Evolutionary conservation across 2,329 filamentous ascomycete species (phyloP).

Genomic region (Hypoxylon rubiginosum): DNA sequence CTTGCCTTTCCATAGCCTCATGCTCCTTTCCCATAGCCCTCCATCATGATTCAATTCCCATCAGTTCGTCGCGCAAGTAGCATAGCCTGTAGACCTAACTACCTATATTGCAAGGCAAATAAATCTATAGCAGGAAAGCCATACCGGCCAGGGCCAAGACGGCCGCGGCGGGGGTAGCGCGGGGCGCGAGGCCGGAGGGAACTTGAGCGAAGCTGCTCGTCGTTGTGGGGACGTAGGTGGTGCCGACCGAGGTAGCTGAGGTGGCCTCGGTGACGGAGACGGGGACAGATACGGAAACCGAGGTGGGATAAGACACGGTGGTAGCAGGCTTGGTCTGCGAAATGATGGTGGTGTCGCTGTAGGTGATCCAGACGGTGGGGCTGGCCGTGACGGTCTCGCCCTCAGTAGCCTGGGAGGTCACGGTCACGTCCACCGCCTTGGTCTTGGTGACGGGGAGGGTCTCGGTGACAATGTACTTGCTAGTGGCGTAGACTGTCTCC

Average conservation of each 20-base stretch:
- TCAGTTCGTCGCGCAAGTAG: neutral
- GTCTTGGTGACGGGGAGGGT: constrained; percentile 59
- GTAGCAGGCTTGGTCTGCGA: constrained; percentile 47
- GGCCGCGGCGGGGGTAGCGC: constrained; percentile 43
- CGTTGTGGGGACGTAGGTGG: constrained; percentile 33
- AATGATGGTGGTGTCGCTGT: constrained; percentile 52
- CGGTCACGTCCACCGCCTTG: constrained; percentile 56
- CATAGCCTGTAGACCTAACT: neutral
- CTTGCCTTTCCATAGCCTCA: neutral
- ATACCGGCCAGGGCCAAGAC: constrained; percentile 49
- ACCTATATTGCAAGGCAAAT: constrained; percentile 13
- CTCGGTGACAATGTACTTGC: constrained; percentile 55
- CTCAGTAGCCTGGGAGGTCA: constrained; percentile 54
- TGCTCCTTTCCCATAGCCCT: constrained; percentile 3
- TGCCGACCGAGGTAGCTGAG: constrained; percentile 32
- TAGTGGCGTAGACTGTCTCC: constrained; percentile 56
- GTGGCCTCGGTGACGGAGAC: neutral
- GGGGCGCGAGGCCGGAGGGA: constrained; percentile 38
- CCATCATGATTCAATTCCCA: neutral
- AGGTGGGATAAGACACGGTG: constrained; percentile 42
- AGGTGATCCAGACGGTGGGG: constrained; percentile 51
- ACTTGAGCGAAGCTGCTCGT: constrained; percentile 25
- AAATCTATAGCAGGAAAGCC: constrained; percentile 44
- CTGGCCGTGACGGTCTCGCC: constrained; percentile 54
- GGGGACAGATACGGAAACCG: constrained; percentile 29